Percentiles rank a stretch among this genome's conserved stretches.
phyloP scores from a whole-genome alignment of 169 alveolate genomes.

The Plasmodium fragile region DNA sequence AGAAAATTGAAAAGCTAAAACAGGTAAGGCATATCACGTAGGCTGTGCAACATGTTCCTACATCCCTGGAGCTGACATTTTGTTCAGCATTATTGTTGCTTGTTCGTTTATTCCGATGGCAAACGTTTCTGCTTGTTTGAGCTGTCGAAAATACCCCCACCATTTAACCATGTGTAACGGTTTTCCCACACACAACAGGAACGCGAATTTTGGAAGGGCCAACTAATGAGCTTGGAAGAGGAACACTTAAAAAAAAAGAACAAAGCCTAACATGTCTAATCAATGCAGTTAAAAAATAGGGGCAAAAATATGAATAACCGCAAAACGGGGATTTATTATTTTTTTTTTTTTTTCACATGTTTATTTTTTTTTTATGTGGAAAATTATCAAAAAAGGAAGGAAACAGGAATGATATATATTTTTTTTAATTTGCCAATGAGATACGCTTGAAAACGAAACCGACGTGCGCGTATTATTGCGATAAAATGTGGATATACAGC shows the following conservation, averaged over 20 bases:
- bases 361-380: background rate
- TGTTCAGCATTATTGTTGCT: background rate
- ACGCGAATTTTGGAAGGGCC: slow-evolving; percentile 57
- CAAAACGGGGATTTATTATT: background rate
- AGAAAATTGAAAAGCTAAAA: slow-evolving; percentile 68
- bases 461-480: background rate
- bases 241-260: slow-evolving; percentile 44
- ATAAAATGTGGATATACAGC: background rate
- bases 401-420: background rate
- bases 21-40: slow-evolving; percentile 9
- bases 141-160: background rate
- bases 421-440: background rate
- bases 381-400: background rate
- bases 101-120: background rate
- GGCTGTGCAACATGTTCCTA: background rate
- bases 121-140: background rate
- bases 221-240: slow-evolving; percentile 57
- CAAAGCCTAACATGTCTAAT: slow-evolving; percentile 1
- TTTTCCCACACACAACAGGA: slow-evolving; percentile 12
- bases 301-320: background rate
- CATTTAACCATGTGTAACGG: background rate
- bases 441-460: background rate
- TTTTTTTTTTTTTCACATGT: background rate
- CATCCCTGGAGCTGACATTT: background rate
- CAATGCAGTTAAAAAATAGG: background rate